Evolutionary conservation across 331 rosid genomes (phyloP).

Genomic region (Rosa hybrid): DNA sequence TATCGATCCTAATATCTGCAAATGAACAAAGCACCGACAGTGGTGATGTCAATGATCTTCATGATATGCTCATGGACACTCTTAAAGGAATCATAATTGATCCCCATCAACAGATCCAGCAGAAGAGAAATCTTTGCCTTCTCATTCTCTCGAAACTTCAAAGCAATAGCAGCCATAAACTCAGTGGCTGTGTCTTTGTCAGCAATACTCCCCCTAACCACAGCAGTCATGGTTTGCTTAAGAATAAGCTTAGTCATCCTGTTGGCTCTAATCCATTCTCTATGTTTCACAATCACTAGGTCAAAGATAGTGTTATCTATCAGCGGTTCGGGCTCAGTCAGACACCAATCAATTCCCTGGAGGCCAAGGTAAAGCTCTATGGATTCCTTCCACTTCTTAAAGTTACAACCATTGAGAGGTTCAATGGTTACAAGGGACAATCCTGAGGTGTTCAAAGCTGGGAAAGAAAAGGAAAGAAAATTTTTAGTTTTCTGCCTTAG

Average conservation of each 20-base stretch:
- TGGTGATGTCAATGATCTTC: neutral
- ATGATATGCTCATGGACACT: neutral
- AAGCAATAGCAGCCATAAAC: neutral
- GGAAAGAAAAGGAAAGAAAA: neutral
- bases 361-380: neutral
- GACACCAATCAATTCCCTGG: neutral
- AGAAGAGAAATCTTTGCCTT: neutral
- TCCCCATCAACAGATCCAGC: neutral
- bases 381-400: neutral
- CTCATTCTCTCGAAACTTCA: neutral
- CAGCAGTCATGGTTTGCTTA: neutral
- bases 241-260: neutral
- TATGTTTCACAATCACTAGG: neutral
- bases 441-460: neutral
- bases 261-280: neutral
- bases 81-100: neutral
- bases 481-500: neutral
- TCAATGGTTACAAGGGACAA: neutral
- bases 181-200: neutral
- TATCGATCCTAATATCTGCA: too few species aligned
- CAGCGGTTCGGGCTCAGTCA: neutral
- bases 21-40: too few species aligned
- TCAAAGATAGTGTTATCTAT: neutral
- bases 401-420: neutral
- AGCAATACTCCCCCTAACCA: neutral